These are phyloP conservation scores for Pouteria glomerata DNA, from an alignment of 148 eudicot genomes.

Conservation along the genomic window DNA sequence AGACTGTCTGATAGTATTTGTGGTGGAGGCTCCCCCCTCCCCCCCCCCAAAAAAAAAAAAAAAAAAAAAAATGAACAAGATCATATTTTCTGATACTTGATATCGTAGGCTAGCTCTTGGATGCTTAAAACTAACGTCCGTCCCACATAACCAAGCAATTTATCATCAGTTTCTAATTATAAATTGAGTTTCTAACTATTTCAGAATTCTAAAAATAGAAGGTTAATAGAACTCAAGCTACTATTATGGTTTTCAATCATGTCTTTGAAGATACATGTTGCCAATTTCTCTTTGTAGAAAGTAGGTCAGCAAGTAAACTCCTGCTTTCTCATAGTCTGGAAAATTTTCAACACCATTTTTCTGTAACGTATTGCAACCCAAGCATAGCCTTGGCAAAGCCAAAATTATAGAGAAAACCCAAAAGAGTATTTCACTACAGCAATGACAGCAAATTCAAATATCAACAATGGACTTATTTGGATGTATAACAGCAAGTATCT, in stretches of 20 bases:
- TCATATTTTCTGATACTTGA: background rate
- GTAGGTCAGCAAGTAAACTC: background rate
- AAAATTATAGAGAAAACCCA: background rate
- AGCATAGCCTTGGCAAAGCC: background rate
- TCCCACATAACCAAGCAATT: background rate
- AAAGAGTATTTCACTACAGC: too few relatives aligned
- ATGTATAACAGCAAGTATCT: conserved; percentile 3
- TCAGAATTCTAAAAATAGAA: background rate
- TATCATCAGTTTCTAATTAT: background rate
- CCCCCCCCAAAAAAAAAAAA: too few relatives aligned
- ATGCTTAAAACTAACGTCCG: background rate
- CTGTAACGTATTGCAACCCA: background rate
- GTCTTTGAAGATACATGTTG: background rate
- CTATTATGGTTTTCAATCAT: background rate
- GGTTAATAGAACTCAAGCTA: background rate
- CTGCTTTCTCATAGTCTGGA: background rate
- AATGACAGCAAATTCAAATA: background rate
- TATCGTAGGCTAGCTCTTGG: background rate
- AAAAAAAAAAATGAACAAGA: background rate
- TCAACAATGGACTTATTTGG: background rate
- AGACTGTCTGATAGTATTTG: too few relatives aligned
- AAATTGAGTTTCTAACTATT: background rate
- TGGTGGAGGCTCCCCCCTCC: background rate
- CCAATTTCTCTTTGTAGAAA: background rate
- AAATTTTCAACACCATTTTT: background rate